phyloP scores from a whole-genome alignment of 2,329 filamentous ascomycete species.

The Dactylellina leptospora region DNA sequence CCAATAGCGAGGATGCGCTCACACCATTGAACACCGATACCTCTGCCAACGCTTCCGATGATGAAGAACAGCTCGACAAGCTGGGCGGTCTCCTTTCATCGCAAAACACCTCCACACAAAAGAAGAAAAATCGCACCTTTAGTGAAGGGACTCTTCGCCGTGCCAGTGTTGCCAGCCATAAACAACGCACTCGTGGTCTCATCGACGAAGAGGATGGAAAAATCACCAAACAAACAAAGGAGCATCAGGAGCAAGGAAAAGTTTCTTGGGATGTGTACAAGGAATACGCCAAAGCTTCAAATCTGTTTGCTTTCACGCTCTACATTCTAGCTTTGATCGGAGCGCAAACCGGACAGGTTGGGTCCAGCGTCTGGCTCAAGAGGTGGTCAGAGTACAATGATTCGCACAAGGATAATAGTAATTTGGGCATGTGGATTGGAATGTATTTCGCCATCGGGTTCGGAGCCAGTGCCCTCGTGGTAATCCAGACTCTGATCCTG shows the following conservation, averaged over 20 bases:
- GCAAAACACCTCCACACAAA: constrained; percentile 63
- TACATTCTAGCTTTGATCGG: constrained; percentile 81
- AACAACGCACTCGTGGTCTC: constrained; percentile 80
- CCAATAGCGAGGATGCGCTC: constrained; percentile 75
- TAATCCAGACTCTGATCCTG: constrained; percentile 89
- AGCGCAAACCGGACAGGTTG: constrained; percentile 82
- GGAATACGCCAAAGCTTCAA: constrained; percentile 95
- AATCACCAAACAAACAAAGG: constrained; percentile 86
- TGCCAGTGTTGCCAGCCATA: constrained; percentile 90
- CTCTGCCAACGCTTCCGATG: constrained; percentile 55
- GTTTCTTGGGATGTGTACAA: constrained; percentile 96
- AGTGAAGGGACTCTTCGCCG: constrained; percentile 85
- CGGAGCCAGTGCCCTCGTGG: constrained; percentile 82
- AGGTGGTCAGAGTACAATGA: constrained; percentile 86
- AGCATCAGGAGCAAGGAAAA: constrained; percentile 91
- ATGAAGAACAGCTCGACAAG: constrained; percentile 64
- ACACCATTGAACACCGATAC: constrained; percentile 64
- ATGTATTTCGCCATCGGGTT: constrained; percentile 96
- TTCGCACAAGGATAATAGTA: constrained; percentile 71
- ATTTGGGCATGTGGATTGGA: constrained; percentile 89
- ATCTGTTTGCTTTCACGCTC: constrained; percentile 80
- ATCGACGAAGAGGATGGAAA: constrained; percentile 76
- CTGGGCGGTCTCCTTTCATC: constrained; percentile 66
- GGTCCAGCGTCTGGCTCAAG: constrained; percentile 91
- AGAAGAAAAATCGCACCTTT: constrained; percentile 68